phyloP scores from a whole-genome alignment of 176 grass and related monocot genomes.

The Ananas comosus region DNA sequence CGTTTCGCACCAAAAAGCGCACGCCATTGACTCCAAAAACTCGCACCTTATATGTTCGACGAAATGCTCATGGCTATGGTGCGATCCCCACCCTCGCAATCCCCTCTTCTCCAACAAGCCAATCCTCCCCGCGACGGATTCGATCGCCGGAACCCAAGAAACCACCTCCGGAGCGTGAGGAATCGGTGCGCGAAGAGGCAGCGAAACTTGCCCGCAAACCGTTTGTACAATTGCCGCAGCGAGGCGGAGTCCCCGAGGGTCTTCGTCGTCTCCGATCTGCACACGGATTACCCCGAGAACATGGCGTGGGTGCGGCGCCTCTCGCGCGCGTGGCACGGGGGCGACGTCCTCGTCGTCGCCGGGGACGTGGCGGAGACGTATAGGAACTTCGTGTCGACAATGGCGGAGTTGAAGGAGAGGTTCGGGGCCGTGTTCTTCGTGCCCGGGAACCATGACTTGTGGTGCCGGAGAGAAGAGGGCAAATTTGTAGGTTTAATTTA shows the following conservation, averaged over 20 bases:
- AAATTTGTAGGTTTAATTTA: slow-evolving; percentile 50
- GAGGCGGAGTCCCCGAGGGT: slow-evolving; percentile 35
- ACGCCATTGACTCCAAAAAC: not conserved
- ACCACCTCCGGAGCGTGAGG: not conserved
- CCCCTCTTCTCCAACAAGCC: not conserved
- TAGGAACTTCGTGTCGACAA: slow-evolving; percentile 58
- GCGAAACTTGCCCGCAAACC: slow-evolving; percentile 15
- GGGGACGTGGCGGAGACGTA: slow-evolving; percentile 81
- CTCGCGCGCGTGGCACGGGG: slow-evolving; percentile 27
- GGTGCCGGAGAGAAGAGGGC: slow-evolving; percentile 63
- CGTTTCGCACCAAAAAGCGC: too few species aligned
- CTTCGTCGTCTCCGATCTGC: slow-evolving; percentile 85
- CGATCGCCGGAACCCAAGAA: not conserved
- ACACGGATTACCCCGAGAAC: slow-evolving; percentile 86
- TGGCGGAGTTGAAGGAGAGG: slow-evolving; percentile 48
- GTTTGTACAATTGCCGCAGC: slow-evolving; percentile 25
- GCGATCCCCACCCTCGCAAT: slow-evolving; percentile 1
- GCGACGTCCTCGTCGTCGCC: slow-evolving; percentile 73
- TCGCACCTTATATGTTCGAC: not conserved
- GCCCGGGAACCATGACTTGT: slow-evolving; percentile 89
- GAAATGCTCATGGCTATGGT: slow-evolving; percentile 17
- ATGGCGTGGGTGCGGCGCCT: slow-evolving; percentile 90
- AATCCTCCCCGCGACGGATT: not conserved
- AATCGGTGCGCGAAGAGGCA: not conserved
- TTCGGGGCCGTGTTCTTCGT: slow-evolving; percentile 79